Base-by-base conservation (phyloP, 495 filamentous ascomycete species). In the Talaromyces borbonicus region DNA sequence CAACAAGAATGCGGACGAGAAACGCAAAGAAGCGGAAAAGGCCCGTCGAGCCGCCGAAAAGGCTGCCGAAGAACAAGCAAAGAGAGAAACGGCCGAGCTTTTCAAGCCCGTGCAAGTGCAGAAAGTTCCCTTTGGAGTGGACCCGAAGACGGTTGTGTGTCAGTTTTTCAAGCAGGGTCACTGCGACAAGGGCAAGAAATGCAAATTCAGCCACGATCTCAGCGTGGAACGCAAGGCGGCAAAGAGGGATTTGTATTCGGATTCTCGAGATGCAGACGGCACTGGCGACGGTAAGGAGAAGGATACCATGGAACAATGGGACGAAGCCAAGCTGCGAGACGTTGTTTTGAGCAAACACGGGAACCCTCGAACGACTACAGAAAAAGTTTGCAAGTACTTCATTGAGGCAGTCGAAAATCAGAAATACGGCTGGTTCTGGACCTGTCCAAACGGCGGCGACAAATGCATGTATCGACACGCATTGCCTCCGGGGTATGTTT, bases 381-480 rank as follows among this genome's bases (percentile, higher is more conserved):
- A 99, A 56, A 99, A 95, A 65, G 90, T 97, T 47, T 99, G 92
- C 84, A 99, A 97, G 67, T 94, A 71, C 72, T 99, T 99, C 66
- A 92, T 96, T 63, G 87, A 93, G 48, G 92, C 92, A 2, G 90
- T 99, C 43, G 92, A 99, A 68, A 92, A 97, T 53, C 83, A 84
- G 53, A 97, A 96, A 68, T 99, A 99, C 55, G 92, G 92, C 51
- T 99, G 92, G 92, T 95, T 97, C 67, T 99, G 92, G 92, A 71
- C 74, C 27, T 99, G 92, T 79, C 92, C 92, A 39, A 97, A 97
- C 63, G 90, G 87, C 49, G 93, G 87, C 43, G 82, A 99, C 65
- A 85, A 94, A 66, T 99, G 92, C 83, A 96, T 89, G 84, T 99
- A 99, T 59, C 87, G 84, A 65, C 92, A 99, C 62, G 87, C 83